Evolutionary conservation across 78 protist species (phyloP).

Genomic region (Tieghemostelium lacteum): DNA sequence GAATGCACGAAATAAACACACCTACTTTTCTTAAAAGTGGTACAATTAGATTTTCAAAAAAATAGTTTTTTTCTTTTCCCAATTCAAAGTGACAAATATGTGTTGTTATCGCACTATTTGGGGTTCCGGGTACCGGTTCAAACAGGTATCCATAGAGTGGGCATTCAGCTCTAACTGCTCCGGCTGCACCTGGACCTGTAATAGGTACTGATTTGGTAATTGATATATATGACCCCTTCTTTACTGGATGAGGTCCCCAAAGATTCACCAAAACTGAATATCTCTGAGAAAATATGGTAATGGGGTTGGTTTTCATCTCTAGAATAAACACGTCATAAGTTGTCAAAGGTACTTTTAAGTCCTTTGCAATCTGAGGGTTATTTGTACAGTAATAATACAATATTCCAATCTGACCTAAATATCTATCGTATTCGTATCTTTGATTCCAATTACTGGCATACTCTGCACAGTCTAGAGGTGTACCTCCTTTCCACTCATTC

Average conservation of each 20-base stretch:
- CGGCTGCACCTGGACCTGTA: not conserved
- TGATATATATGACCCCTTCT: conserved; percentile 31
- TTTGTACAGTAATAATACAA: conserved; percentile 19
- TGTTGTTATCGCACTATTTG: not conserved
- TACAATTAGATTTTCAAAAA: conserved; percentile 17
- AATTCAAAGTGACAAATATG: conserved; percentile 53
- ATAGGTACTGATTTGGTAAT: conserved; percentile 5
- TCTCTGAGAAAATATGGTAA: conserved; percentile 14
- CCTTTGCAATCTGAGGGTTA: not conserved
- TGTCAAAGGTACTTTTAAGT: conserved; percentile 12
- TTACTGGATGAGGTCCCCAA: conserved; percentile 66
- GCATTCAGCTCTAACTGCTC: conserved; percentile 21
- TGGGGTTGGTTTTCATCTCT: conserved; percentile 28
- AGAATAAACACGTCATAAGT: conserved; percentile 27
- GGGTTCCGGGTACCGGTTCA: conserved; percentile 27
- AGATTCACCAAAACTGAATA: conserved; percentile 15
- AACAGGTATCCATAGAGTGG: conserved; percentile 22
- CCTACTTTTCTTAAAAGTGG: conserved; percentile 35
- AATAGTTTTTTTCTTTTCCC: conserved; percentile 11
- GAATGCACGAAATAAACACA: not conserved
- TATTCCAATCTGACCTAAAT: conserved; percentile 2
- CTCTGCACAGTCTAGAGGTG: not conserved
- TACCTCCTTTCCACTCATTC: not conserved
- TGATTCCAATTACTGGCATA: conserved; percentile 25
- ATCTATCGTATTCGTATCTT: conserved; percentile 31